These are phyloP conservation scores for Hericium rajendrae DNA, from an alignment of 768 basidiomycete genomes.

Conservation along the genomic window DNA sequence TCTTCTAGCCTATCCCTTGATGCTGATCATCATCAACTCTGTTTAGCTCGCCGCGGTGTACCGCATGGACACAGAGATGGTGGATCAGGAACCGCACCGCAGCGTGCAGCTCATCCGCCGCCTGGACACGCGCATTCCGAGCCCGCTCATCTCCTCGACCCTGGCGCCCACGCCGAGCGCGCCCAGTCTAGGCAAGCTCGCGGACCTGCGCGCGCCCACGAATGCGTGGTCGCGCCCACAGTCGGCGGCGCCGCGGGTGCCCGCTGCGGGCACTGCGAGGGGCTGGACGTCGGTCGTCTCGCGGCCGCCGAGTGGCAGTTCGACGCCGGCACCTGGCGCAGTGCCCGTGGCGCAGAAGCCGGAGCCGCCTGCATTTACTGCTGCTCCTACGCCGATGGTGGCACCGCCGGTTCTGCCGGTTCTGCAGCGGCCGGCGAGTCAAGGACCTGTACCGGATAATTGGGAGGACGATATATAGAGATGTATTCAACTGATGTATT, in stretches of 20 bases:
- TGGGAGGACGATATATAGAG: constrained; percentile 46
- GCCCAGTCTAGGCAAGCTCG: constrained; percentile 46
- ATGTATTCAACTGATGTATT: background rate
- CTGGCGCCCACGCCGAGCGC: constrained; percentile 15
- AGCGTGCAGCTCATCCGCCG: constrained; percentile 78
- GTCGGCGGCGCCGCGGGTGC: constrained; percentile 8
- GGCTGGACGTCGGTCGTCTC: constrained; percentile 27
- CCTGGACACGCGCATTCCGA: constrained; percentile 73
- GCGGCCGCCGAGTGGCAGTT: constrained; percentile 6
- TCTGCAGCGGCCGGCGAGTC: constrained; percentile 5
- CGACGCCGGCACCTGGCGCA: background rate
- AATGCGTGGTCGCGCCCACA: constrained; percentile 14
- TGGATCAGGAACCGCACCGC: constrained; percentile 68
- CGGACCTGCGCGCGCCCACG: constrained; percentile 35
- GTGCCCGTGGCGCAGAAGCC: background rate
- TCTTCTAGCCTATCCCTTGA: constrained; percentile 1
- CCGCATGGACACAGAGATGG: constrained; percentile 73
- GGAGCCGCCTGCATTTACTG: background rate
- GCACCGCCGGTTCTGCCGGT: background rate
- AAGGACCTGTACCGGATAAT: constrained; percentile 32
- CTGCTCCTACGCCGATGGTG: background rate
- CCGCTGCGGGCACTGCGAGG: constrained; percentile 9
- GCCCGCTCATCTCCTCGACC: constrained; percentile 45
- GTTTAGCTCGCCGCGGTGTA: constrained; percentile 66
- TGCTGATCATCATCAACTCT: constrained; percentile 4